Evolutionary conservation across 345 rosid species (phyloP).

Genomic region (Geranium brycei): DNA sequence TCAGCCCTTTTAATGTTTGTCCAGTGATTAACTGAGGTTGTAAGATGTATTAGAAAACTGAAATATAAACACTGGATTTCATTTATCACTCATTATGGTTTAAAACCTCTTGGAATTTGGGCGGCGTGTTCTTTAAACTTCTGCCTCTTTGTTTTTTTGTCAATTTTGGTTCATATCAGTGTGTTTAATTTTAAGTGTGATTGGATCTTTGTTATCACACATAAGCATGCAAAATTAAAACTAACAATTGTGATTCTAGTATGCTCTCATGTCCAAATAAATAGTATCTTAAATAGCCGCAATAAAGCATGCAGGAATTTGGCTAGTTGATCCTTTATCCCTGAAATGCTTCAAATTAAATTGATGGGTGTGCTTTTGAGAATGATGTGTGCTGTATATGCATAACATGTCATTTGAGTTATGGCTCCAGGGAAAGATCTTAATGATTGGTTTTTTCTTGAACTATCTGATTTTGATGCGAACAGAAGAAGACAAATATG

Average conservation of each 20-base stretch:
- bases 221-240: not conserved
- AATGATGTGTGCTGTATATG: not conserved
- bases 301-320: not conserved
- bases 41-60: not conserved
- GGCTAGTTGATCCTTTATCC: not conserved
- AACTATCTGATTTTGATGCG: slow-evolving; percentile 11
- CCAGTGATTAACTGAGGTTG: too few relatives aligned
- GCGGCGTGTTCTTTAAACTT: not conserved
- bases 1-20: not conserved
- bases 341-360: not conserved
- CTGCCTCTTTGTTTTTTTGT: not conserved
- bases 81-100: too few relatives aligned
- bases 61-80: too few relatives aligned
- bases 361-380: not conserved
- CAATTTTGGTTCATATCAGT: not conserved
- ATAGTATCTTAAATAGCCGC: not conserved
- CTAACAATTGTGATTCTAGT: not conserved
- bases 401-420: not conserved
- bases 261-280: not conserved
- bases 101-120: not conserved
- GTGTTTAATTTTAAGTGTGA: not conserved
- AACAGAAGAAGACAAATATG: slow-evolving; percentile 78
- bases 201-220: not conserved
- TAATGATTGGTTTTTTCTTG: slow-evolving; percentile 13
- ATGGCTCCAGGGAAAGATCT: not conserved